A percentile compares a stretch with the other conserved stretches of the same genome.
Evolutionary conservation across 1,284 basidiomycete species (phyloP).

Genomic region (Cystobasidiaceae sp.): DNA sequence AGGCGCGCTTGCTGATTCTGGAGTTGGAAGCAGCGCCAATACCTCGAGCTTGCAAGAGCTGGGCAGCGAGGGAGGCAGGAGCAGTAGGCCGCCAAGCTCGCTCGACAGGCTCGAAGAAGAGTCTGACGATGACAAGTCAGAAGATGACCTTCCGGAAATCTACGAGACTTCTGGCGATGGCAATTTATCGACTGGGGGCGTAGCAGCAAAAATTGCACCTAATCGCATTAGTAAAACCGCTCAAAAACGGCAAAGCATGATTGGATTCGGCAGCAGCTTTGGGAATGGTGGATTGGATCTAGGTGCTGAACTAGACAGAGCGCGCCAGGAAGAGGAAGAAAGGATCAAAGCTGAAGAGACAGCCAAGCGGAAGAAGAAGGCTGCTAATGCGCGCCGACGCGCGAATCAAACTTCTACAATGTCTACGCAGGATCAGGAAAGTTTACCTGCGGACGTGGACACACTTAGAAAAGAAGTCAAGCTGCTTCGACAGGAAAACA

Average conservation of each 20-base stretch:
- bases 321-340: constrained; percentile 29
- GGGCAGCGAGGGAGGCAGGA: not conserved
- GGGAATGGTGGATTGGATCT: constrained; percentile 37
- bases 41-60: constrained; percentile 1
- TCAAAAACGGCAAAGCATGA: constrained; percentile 1
- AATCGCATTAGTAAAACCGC: constrained; percentile 9
- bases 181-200: constrained; percentile 31
- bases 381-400: constrained; percentile 11
- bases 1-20: constrained; percentile 7
- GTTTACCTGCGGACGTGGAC: constrained; percentile 19
- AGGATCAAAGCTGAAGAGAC: constrained; percentile 5
- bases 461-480: constrained; percentile 36
- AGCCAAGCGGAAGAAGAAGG: not conserved
- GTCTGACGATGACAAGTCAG: not conserved
- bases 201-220: constrained; percentile 15
- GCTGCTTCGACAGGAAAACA: constrained; percentile 40
- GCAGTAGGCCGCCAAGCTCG: constrained; percentile 22
- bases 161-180: constrained; percentile 36
- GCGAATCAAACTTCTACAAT: constrained; percentile 12
- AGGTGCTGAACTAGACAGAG: constrained; percentile 38
- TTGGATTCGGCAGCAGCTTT: not conserved
- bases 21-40: constrained; percentile 10
- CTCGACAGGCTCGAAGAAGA: constrained; percentile 17
- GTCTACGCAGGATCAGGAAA: not conserved
- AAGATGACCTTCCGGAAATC: constrained; percentile 30